Percentiles rank a stretch among this genome's conserved stretches.
phyloP scores from a whole-genome alignment of 2,329 filamentous ascomycete genomes.

The Verticillium isaacii region DNA sequence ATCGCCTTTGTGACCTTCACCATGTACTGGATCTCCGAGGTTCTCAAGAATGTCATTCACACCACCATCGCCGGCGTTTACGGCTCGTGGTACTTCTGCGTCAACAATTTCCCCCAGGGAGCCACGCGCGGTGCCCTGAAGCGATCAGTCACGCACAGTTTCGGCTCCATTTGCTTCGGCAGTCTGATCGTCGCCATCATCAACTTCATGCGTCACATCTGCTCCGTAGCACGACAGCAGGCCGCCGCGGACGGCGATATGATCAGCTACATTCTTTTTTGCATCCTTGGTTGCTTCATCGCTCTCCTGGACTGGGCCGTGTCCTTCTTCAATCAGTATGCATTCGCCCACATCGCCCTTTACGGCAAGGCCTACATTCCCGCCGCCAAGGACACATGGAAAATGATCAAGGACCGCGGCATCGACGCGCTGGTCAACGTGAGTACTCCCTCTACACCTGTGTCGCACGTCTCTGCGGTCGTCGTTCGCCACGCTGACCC shows the following conservation, averaged over 20 bases:
- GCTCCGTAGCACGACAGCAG: slow-evolving; percentile 66
- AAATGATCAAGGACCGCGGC: slow-evolving; percentile 85
- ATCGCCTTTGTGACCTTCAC: slow-evolving; percentile 86
- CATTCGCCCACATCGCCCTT: slow-evolving; percentile 86
- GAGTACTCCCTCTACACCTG: slow-evolving; percentile 12
- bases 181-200: slow-evolving; percentile 83
- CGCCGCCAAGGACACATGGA: slow-evolving; percentile 87
- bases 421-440: slow-evolving; percentile 82
- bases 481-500: slow-evolving; percentile 1
- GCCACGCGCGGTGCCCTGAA: slow-evolving; percentile 80
- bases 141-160: slow-evolving; percentile 82
- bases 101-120: slow-evolving; percentile 64
- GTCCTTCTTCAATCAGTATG: slow-evolving; percentile 86
- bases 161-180: slow-evolving; percentile 84
- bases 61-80: slow-evolving; percentile 84
- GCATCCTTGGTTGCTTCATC: slow-evolving; percentile 72
- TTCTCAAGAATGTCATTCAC: slow-evolving; percentile 90
- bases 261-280: slow-evolving; percentile 62
- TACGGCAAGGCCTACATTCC: slow-evolving; percentile 86
- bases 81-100: slow-evolving; percentile 87
- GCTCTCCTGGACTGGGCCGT: slow-evolving; percentile 78
- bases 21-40: slow-evolving; percentile 91
- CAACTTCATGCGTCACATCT: slow-evolving; percentile 76
- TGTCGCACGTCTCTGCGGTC: not conserved
- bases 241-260: slow-evolving; percentile 65